Evolutionary conservation across 2,329 filamentous ascomycete genomes (phyloP), one percentile per base, ranked within the genome.

Genomic region (Aureobasidium melanogenum): DNA sequence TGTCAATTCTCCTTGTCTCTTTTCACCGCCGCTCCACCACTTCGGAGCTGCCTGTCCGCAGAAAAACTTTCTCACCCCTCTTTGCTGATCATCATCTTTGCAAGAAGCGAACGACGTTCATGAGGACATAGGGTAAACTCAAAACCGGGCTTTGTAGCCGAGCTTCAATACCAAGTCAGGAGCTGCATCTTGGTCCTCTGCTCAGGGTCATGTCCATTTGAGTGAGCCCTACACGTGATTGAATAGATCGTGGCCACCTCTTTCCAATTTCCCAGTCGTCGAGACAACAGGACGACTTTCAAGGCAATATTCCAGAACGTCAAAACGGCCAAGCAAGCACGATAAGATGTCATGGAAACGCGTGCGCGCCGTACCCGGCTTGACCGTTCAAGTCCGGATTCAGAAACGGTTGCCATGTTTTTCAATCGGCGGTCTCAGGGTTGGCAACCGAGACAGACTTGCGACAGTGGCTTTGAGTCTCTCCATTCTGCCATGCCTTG

Each of bases 281-380:
- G 44, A 57, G 54, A 46, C 54, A 57, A 57, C 54, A 39, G 36
- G n/a, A 57, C 41, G 41, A 46, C 39, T 32, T 36, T 47, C 54
- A 57, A 56, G 52, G 52, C 38, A 56, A 30, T 57, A 47, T 57
- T 57, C 54, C 54, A 57, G 54, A 57, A 57, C 10, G 9, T 28
- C 15, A 9, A 22, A 55, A 57, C 54, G 54, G 41, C 28, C 28
- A 47, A 57, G 54, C 30, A 34, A 46, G 51, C 24, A 46, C 38
- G 41, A 47, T 36, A 44, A 32, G 10, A 28, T 57, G 41, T 36
- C 41, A 47, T 46, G 41, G 41, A 47, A 47, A 57, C 41, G 52
- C 38, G 52, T 43, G 39, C 36, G n/a, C 26, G 38, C 54, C n/a
- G 30, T 15, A 47, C n/a, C n/a, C 28, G 41, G 38, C 41, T 57